Evolutionary conservation across 768 basidiomycete species (phyloP).

Genomic region (Chalciporus chontae): DNA sequence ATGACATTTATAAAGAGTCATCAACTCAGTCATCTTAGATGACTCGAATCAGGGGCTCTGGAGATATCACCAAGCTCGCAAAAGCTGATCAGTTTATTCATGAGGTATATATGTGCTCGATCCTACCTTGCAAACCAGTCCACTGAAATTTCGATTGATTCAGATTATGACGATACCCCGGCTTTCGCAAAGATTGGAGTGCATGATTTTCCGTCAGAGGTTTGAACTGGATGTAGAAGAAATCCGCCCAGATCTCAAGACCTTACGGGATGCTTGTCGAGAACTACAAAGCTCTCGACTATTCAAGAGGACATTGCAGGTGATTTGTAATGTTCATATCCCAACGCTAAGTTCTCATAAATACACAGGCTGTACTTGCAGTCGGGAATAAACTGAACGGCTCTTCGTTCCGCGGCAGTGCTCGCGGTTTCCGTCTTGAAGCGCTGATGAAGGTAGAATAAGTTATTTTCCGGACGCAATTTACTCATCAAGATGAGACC

Average conservation of each 20-base stretch:
- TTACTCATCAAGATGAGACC: not conserved
- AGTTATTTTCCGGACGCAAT: not conserved
- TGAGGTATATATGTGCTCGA: conserved; percentile 45
- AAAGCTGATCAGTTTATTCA: conserved; percentile 82
- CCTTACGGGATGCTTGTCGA: conserved; percentile 62
- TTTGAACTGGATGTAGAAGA: conserved; percentile 83
- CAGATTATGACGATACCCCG: conserved; percentile 80
- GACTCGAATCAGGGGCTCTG: conserved; percentile 63
- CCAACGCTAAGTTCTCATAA: not conserved
- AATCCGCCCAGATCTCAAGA: conserved; percentile 75
- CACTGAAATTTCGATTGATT: conserved; percentile 3
- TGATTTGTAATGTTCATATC: conserved; percentile 18
- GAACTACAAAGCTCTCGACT: conserved; percentile 62
- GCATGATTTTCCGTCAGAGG: conserved; percentile 81
- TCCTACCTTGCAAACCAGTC: not conserved
- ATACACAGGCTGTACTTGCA: conserved; percentile 57
- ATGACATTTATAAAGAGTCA: not conserved
- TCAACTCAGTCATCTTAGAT: conserved; percentile 37
- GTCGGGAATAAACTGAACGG: conserved; percentile 84
- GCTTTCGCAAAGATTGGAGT: conserved; percentile 67
- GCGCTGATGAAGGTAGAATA: conserved; percentile 70
- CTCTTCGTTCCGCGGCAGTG: conserved; percentile 79
- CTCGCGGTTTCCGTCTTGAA: conserved; percentile 81
- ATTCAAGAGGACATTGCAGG: conserved; percentile 72
- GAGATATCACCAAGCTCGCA: conserved; percentile 68